Base-by-base conservation (phyloP, 1,284 basidiomycete species). In the Trametes versicolor region DNA sequence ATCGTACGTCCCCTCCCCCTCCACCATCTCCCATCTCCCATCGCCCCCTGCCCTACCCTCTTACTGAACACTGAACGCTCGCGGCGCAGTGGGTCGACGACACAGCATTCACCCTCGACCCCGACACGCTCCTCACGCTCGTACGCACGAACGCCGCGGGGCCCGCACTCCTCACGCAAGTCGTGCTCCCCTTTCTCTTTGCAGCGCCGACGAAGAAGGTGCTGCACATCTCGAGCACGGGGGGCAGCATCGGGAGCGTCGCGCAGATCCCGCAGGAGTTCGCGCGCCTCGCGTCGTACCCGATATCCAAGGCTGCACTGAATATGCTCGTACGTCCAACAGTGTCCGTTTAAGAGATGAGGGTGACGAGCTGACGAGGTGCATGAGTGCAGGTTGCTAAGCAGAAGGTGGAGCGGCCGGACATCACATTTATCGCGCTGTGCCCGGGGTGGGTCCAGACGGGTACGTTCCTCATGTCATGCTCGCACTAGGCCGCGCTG, bases 361-460 rank as follows among this genome's bases (percentile, higher is more conserved):
- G 41, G n/a, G 41, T n/a, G 41, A 32, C 15, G 7, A 45, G 23
- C 7, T 52, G 51, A 15, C 25, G 12, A 1, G n/a, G 6, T 27
- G 12, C 47, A 8, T 13, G 21, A 2, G 51, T 39, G 23, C 50
- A 77, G 74, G 76, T 72, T 32, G 75, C 74, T 63, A 80, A 80
- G 62, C 77, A 77, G 64, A 72, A 69, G n/a, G 65, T 58, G 36
- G 70, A 71, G 41, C 63, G 63, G 23, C 70, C 71, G 0, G 70
- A 77, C 48, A 56, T 76, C 43, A 73, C 72, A 1, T 59, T 65
- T 0, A 63, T 76, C 21, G 49, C 68, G 6, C 36, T 77, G 1
- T 74, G 77, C 60, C 74, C 75, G 13, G 75, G 72, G 0, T 77
- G 73, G 72, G 73, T 77, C 23, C 78, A 75, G 71, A 80, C 74